A percentile compares a stretch with the other conserved stretches of the same genome.
These are phyloP conservation scores for Emmonsiellopsis sp. DNA, from an alignment of 2,329 filamentous ascomycete species.

Conservation along the genomic window DNA sequence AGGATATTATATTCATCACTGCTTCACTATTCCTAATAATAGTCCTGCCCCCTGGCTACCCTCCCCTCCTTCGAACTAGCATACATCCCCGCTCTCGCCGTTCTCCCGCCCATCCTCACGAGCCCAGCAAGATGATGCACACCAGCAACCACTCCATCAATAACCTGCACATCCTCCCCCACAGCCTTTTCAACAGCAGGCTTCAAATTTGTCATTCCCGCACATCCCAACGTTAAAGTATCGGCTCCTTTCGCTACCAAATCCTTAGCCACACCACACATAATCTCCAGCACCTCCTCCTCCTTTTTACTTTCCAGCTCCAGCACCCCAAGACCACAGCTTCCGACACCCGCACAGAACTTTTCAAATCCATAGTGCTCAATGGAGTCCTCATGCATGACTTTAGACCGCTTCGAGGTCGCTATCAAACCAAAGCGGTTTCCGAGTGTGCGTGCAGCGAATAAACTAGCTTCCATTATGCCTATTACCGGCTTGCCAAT, in stretches of 20 bases:
- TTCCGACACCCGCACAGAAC: conserved; percentile 68
- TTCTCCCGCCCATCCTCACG: conserved; percentile 20
- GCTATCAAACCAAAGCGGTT: conserved; percentile 76
- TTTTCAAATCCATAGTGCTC: conserved; percentile 23
- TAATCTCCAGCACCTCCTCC: conserved; percentile 53
- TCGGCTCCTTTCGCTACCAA: conserved; percentile 52
- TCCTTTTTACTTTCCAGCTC: conserved; percentile 65
- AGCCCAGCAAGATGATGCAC: conserved; percentile 25
- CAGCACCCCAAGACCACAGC: conserved; percentile 68
- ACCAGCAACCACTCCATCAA: conserved; percentile 56
- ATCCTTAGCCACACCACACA: conserved; percentile 62
- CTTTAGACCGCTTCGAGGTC: conserved; percentile 76
- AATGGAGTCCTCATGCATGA: conserved; percentile 59
- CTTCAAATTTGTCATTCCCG: conserved; percentile 82
- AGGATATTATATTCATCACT: too few relatives aligned
- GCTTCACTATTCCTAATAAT: too few relatives aligned
- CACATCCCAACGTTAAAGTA: conserved; percentile 76
- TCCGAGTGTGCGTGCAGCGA: conserved; percentile 51
- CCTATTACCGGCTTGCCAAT: conserved; percentile 51
- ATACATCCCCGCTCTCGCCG: conserved; percentile 23
- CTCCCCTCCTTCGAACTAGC: conserved; percentile 19
- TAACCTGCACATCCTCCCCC: conserved; percentile 56
- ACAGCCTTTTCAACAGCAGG: conserved; percentile 63
- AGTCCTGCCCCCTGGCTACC: conserved; percentile 16
- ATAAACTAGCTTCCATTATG: conserved; percentile 79